Evolutionary conservation across 129 eudicot species (phyloP), one percentile per base, ranked within the genome.

Genomic region (Centella asiatica): DNA sequence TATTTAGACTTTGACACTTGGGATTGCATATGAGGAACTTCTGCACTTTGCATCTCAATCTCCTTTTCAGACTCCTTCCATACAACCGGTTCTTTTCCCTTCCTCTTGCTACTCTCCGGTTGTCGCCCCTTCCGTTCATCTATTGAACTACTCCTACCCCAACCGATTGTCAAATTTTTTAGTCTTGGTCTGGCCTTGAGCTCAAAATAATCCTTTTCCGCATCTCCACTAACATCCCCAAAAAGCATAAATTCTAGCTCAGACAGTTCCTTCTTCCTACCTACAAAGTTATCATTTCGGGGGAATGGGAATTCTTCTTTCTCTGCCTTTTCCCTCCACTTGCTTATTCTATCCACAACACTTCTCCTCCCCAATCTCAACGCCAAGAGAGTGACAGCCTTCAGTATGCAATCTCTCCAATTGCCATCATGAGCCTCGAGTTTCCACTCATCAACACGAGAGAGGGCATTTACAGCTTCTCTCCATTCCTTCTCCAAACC

Each of bases 41-140:
- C 82, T 0, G 62, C 60, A 50, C 58, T 85, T 58, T 80, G 96
- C 99, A 93, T 87, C 72, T 93, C 99, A 25, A 93, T 93, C 46
- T 87, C 99, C 80, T 85, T 93, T 47, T 85, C 96, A 0, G 89
- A 87, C 76, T 93, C 96, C 78, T 79, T 88, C 99, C 99, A 93
- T 31, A 82, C 82, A 47, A 88, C 78, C 5, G 95, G 96, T 60
- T 93, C 92, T 76, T 93, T 88, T 50, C 96, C 96, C 68, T 93
- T 93, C 65, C 85, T 61, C 67, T 82, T 83, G 44, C 77, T 83
- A 52, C 64, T 47, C 60, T 73, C 85, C 5, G 58, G 59, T 54
- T 71, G 73, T 34, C 61, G 44, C 34, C 70, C 93, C 65, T 75
- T 76, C 55, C 81, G 69, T 70, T 82, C 94, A 44, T 87, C 87